Conservation (phyloP, 2,329 filamentous ascomycete species). For the Chaetomiaceae sp. region DNA sequence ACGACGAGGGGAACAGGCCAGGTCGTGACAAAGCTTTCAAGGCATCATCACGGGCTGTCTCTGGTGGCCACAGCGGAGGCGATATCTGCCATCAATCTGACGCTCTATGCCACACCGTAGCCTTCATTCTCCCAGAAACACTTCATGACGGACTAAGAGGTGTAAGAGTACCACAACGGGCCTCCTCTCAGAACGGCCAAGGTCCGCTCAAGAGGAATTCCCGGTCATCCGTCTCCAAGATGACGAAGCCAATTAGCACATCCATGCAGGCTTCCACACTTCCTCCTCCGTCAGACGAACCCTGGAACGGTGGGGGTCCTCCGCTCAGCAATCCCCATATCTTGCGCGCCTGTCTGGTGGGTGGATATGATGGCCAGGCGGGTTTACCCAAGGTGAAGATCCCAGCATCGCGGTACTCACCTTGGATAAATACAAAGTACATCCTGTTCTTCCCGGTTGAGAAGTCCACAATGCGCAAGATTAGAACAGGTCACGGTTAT, state of each 20-base stretch:
- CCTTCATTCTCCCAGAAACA: not conserved
- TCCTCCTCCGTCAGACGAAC: too few species aligned
- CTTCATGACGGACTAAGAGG: not conserved
- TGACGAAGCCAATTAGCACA: slow-evolving; percentile 3
- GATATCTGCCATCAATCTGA: not conserved
- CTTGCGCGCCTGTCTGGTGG: too few species aligned
- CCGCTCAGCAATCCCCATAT: not conserved
- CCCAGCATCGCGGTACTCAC: not conserved
- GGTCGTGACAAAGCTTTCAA: not conserved
- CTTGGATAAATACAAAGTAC: slow-evolving; percentile 11
- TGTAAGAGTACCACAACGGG: not conserved
- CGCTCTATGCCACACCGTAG: not conserved
- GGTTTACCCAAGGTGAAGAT: slow-evolving; percentile 13
- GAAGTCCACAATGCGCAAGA: too few species aligned
- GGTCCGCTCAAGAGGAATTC: not conserved
- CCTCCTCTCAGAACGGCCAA: not conserved
- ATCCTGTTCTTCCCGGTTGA: not conserved
- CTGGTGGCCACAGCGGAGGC: not conserved
- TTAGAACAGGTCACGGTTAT: too few species aligned
- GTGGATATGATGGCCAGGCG: not conserved
- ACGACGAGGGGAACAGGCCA: not conserved
- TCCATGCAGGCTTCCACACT: too few species aligned
- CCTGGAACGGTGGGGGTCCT: not conserved
- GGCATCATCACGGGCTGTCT: not conserved
- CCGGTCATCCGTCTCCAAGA: not conserved